A percentile compares a stretch with the other conserved stretches of the same genome.
These are phyloP conservation scores for Pseudogymnoascus sp. DNA, from an alignment of 2,329 filamentous ascomycete genomes.

Conservation along the genomic window DNA sequence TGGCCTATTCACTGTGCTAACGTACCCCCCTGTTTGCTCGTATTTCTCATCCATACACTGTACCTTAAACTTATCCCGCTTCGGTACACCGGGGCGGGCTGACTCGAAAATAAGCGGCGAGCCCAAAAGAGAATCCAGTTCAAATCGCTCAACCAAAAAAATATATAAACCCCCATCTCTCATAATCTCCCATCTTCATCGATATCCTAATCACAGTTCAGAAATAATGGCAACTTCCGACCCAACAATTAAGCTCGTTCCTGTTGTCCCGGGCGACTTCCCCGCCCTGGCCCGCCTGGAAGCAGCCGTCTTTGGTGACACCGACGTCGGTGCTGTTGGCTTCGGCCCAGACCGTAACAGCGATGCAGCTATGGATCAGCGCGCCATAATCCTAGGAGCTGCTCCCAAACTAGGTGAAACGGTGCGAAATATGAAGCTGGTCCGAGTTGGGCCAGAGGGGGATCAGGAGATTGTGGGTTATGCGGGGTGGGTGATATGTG, in stretches of 20 bases:
- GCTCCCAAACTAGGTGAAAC: not conserved
- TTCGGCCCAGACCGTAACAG: constrained; percentile 10
- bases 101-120: not conserved
- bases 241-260: constrained; percentile 7
- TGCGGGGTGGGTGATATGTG: constrained; percentile 16
- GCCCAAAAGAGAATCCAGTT: not conserved
- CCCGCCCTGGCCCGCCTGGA: constrained; percentile 13
- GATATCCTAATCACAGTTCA: not conserved
- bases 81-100: not conserved
- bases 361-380: constrained; percentile 13
- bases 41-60: too few species aligned
- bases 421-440: not conserved
- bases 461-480: constrained; percentile 16
- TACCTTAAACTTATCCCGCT: not conserved
- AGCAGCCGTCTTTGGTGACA: constrained; percentile 12
- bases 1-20: too few species aligned
- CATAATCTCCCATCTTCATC: not conserved
- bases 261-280: constrained; percentile 12
- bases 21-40: too few species aligned
- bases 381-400: not conserved
- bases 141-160: not conserved
- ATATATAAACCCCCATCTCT: not conserved
- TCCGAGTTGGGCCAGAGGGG: constrained; percentile 13
- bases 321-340: constrained; percentile 14
- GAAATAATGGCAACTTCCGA: not conserved